Percentiles rank a stretch among this genome's conserved stretches.
Evolutionary conservation across 1,284 basidiomycete genomes (phyloP).

Genomic region (Tilletia indica): DNA sequence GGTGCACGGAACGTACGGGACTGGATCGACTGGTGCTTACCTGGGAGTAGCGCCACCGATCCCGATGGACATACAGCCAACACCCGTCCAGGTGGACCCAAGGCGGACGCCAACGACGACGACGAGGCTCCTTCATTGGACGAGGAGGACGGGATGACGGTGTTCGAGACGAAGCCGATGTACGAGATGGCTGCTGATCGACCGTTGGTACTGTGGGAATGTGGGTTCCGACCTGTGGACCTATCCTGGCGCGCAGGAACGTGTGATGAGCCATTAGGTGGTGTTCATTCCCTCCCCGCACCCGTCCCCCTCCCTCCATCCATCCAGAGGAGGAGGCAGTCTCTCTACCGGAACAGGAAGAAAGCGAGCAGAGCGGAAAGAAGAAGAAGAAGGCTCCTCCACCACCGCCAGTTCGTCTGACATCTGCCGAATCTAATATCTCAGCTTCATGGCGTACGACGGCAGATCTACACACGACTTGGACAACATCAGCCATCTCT

Average conservation of each 20-base stretch:
- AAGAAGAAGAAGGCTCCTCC: not conserved
- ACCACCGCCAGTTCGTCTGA: not conserved
- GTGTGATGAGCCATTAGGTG: conserved; percentile 55
- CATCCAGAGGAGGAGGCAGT: conserved; percentile 10
- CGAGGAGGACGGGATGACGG: conserved; percentile 20
- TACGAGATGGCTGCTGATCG: conserved; percentile 91
- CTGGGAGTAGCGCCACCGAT: conserved; percentile 21
- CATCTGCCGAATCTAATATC: not conserved
- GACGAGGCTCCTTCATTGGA: not conserved
- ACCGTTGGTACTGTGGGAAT: conserved; percentile 89
- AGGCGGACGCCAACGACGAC: not conserved
- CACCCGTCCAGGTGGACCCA: conserved; percentile 14
- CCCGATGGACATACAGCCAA: conserved; percentile 18
- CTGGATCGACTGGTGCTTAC: conserved; percentile 17
- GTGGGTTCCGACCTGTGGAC: conserved; percentile 70
- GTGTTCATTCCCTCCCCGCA: not conserved
- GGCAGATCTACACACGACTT: conserved; percentile 33
- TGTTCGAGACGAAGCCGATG: conserved; percentile 67
- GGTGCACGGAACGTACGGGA: not conserved
- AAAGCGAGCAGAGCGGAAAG: no score
- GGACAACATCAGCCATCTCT: conserved; percentile 39
- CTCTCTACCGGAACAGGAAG: not conserved
- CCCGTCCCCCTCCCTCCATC: not conserved
- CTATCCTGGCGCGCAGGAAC: conserved; percentile 73
- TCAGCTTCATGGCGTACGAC: conserved; percentile 17